phyloP scores from a whole-genome alignment of 805 yeast genomes.

The Zygotorulaspora chibaensis region DNA sequence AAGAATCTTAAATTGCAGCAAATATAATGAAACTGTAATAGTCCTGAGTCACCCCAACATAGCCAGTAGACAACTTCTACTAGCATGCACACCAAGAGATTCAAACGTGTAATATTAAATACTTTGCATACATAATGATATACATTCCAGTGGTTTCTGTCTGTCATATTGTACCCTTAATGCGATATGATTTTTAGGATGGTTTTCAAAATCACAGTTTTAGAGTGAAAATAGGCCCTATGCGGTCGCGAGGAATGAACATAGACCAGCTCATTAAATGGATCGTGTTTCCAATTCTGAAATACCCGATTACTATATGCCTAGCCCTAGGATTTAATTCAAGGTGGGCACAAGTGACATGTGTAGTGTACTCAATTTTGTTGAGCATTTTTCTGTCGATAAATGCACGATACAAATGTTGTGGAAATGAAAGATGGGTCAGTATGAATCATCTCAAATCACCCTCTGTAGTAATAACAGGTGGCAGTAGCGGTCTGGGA shows the following conservation, averaged over 20 bases:
- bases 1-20: conserved; percentile 38
- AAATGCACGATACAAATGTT: conserved; percentile 8
- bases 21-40: conserved; percentile 38
- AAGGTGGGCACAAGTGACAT: neutral
- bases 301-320: conserved; percentile 18
- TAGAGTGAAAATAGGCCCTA: too few relatives aligned
- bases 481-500: conserved; percentile 41
- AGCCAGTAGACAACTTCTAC: conserved; percentile 56
- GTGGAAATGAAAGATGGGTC: conserved; percentile 11
- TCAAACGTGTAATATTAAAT: neutral
- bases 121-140: neutral
- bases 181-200: too few relatives aligned
- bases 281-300: conserved; percentile 18
- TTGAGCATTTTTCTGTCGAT: conserved; percentile 6
- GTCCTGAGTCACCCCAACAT: conserved; percentile 62
- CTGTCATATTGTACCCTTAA: too few relatives aligned
- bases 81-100: conserved; percentile 16
- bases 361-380: conserved; percentile 11
- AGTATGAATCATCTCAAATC: conserved; percentile 4
- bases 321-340: conserved; percentile 7
- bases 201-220: too few relatives aligned
- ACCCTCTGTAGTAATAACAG: conserved; percentile 32
- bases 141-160: neutral
- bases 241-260: conserved; percentile 9
- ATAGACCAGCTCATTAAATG: conserved; percentile 19